A percentile compares a stretch with the other conserved stretches of the same genome.
Conservation (phyloP, 768 basidiomycete species). For the Amanita rubescens region DNA sequence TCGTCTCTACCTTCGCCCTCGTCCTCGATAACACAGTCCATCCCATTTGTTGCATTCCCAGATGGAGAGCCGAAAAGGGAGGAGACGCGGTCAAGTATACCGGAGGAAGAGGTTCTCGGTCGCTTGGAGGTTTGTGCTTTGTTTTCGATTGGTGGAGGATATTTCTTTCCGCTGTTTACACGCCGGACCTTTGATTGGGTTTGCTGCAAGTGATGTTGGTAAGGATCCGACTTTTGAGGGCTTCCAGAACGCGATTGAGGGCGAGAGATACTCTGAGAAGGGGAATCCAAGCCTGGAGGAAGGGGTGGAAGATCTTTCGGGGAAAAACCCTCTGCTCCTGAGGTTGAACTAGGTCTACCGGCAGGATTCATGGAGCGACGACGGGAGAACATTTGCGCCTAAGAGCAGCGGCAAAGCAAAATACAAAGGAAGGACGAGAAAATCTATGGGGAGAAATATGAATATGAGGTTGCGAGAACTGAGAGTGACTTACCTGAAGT, state of each 20-base stretch:
- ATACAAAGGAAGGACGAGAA: not conserved
- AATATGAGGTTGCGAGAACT: not conserved
- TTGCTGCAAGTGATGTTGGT: conserved; percentile 2
- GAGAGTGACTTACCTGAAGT: not conserved
- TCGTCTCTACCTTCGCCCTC: not conserved
- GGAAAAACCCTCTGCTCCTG: not conserved
- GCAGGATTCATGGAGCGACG: conserved; percentile 3
- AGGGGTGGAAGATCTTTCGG: not conserved
- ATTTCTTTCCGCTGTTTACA: not conserved
- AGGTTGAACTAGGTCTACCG: not conserved
- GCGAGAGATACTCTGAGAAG: not conserved
- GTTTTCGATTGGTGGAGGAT: conserved; percentile 6
- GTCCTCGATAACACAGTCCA: not conserved
- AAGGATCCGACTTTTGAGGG: conserved; percentile 2
- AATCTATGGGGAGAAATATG: not conserved
- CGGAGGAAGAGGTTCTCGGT: not conserved
- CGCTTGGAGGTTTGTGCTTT: conserved; percentile 1
- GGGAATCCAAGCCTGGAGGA: not conserved
- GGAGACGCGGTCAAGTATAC: conserved; percentile 3
- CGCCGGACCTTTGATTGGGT: conserved; percentile 1
- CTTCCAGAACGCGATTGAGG: not conserved
- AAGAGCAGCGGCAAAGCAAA: not conserved
- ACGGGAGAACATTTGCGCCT: conserved; percentile 4
- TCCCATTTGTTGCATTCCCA: not conserved
- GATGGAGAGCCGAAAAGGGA: conserved; percentile 1